Conservation (phyloP, 2,329 filamentous ascomycete genomes). For the Aspergillus flavus region DNA sequence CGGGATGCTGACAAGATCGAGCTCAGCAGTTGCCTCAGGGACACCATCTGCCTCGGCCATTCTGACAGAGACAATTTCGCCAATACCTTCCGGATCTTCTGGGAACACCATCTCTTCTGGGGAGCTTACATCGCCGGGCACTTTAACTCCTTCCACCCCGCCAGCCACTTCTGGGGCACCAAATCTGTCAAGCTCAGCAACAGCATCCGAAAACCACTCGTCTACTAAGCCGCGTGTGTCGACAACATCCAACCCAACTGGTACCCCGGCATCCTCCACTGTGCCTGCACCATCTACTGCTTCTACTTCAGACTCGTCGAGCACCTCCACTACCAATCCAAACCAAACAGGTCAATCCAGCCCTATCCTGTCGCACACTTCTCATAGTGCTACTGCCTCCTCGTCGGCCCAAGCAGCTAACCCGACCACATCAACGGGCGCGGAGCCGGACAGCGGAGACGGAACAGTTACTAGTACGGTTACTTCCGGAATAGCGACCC, state of each 20-base stretch:
- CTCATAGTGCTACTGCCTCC: constrained; percentile 3
- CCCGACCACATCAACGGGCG: neutral
- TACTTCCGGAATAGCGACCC: constrained; percentile 14
- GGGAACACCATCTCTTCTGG: constrained; percentile 3
- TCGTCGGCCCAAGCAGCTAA: constrained; percentile 5
- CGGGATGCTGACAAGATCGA: neutral
- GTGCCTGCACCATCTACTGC: neutral
- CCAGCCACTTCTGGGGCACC: neutral
- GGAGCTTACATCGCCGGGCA: neutral
- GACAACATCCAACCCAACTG: neutral
- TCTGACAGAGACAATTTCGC: neutral
- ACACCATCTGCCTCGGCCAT: constrained; percentile 1
- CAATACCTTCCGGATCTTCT: neutral
- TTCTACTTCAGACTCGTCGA: constrained; percentile 4
- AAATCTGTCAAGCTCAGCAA: neutral
- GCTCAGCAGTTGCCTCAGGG: constrained; percentile 1
- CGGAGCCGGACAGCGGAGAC: constrained; percentile 11
- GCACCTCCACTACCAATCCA: neutral
- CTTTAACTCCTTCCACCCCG: neutral
- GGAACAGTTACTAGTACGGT: constrained; percentile 6
- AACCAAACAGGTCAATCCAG: neutral
- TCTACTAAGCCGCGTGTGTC: neutral
- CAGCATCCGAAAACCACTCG: neutral
- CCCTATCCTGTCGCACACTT: neutral
- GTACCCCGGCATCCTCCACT: neutral